These are phyloP conservation scores for Leccinum ochraceum DNA, from an alignment of 768 basidiomycete genomes.

Conservation along the genomic window DNA sequence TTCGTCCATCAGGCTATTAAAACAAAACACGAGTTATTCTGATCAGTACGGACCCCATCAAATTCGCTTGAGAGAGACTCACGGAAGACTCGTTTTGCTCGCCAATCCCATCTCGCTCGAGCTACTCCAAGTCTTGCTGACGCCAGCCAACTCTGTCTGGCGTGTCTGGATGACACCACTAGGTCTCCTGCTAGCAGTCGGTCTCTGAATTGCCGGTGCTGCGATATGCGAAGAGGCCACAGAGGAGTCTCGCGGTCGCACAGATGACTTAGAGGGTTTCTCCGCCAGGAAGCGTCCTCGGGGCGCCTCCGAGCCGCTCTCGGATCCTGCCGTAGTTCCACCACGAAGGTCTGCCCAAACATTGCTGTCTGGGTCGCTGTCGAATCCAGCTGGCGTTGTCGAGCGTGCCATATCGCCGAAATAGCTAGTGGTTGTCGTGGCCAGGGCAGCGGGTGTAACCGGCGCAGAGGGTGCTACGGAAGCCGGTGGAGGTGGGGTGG, in stretches of 20 bases:
- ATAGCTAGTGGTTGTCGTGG: conserved; percentile 11
- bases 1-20: conserved; percentile 27
- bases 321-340: conserved; percentile 10
- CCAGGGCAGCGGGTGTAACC: conserved; percentile 26
- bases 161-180: conserved; percentile 27
- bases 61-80: conserved; percentile 9
- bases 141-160: conserved; percentile 32
- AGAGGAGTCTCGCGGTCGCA: conserved; percentile 28
- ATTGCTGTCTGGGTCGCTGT: conserved; percentile 24
- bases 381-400: conserved; percentile 25
- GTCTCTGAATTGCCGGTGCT: conserved; percentile 20
- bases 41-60: not conserved
- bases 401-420: conserved; percentile 30
- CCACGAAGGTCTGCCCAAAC: conserved; percentile 31
- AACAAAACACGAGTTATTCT: not conserved
- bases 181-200: conserved; percentile 27
- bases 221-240: conserved; percentile 26
- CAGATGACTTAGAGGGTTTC: conserved; percentile 26
- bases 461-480: conserved; percentile 23
- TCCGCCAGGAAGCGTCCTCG: conserved; percentile 21
- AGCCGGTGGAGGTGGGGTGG: conserved; percentile 19
- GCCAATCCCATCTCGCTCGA: conserved; percentile 26
- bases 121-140: conserved; percentile 35
- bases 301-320: conserved; percentile 21
- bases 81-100: conserved; percentile 20